phyloP scores from a whole-genome alignment of 805 yeast genomes.

The Candida ovalis region DNA sequence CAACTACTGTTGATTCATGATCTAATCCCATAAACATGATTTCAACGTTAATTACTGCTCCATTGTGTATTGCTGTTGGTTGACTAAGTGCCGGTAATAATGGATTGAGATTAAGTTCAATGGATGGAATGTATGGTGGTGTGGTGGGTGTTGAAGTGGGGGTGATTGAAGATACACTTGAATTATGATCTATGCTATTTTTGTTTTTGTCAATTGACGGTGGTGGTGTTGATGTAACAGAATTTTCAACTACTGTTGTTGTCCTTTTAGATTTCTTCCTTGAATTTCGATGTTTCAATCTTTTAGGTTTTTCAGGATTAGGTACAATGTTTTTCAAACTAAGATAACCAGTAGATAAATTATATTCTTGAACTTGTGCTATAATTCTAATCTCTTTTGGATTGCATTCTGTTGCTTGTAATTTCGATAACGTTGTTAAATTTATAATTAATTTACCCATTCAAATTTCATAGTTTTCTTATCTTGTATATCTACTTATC shows the following conservation, averaged over 20 bases:
- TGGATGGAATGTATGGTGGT: not conserved
- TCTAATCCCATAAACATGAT: constrained; percentile 13
- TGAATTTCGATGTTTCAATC: not conserved
- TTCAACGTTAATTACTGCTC: constrained; percentile 24
- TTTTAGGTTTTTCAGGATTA: not conserved
- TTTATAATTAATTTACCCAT: constrained; percentile 23
- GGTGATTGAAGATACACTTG: no score
- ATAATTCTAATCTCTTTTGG: constrained; percentile 20
- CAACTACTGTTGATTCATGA: constrained; percentile 13
- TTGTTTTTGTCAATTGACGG: no score
- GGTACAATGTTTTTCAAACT: constrained; percentile 13
- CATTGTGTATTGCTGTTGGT: constrained; percentile 10
- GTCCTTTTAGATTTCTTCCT: not conserved
- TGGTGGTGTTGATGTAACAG: no score
- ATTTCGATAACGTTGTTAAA: constrained; percentile 10
- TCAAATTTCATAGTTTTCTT: not conserved
- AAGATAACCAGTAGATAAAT: constrained; percentile 14
- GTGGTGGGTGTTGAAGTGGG: no score
- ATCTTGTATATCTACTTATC: not conserved
- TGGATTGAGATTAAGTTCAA: constrained; percentile 9
- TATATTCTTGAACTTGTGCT: constrained; percentile 19
- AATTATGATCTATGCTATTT: no score
- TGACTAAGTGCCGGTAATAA: constrained; percentile 5
- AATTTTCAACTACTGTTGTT: no score
- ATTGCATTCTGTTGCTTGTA: constrained; percentile 5